Percentiles rank a stretch among this genome's conserved stretches.
These are phyloP conservation scores for Chytriomyces hyalinus DNA, from an alignment of 192 early-diverging fungal genomes.

Conservation along the genomic window DNA sequence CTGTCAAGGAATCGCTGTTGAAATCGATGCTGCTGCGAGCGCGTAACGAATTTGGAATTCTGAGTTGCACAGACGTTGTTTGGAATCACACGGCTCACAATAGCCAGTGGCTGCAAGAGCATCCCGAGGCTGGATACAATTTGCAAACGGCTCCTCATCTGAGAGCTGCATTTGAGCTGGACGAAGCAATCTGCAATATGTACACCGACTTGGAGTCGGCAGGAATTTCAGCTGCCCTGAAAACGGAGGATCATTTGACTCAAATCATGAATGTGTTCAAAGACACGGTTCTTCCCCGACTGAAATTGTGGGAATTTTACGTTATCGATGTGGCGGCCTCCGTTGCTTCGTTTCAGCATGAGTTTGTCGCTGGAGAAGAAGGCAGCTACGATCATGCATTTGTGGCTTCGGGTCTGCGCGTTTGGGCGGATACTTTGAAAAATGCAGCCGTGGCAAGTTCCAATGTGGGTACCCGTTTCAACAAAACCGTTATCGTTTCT, in stretches of 20 bases:
- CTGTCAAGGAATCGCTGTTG: constrained; percentile 70
- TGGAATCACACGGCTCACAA: constrained; percentile 99
- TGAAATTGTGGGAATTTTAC: constrained; percentile 89
- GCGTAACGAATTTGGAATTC: constrained; percentile 68
- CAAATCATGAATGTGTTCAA: constrained; percentile 61
- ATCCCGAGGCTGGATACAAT: constrained; percentile 97
- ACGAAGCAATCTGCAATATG: constrained; percentile 80
- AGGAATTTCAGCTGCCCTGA: constrained; percentile 45
- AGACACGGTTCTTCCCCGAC: constrained; percentile 37
- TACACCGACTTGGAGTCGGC: constrained; percentile 60
- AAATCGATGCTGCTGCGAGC: constrained; percentile 60
- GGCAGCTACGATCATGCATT: constrained; percentile 7
- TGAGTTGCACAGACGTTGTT: constrained; percentile 91
- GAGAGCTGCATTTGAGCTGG: constrained; percentile 88
- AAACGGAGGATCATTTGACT: constrained; percentile 71
- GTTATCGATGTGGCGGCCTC: constrained; percentile 57
- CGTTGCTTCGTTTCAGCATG: constrained; percentile 33
- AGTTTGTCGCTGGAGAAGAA: constrained; percentile 12
- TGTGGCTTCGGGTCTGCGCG: constrained; percentile 35
- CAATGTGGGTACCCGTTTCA: constrained; percentile 55
- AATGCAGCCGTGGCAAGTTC: constrained; percentile 27
- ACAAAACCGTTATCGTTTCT: constrained; percentile 58
- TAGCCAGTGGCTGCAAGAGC: constrained; percentile 90
- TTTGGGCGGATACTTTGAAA: constrained; percentile 38
- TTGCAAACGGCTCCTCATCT: constrained; percentile 93